phyloP scores from a whole-genome alignment of 2,329 filamentous ascomycete genomes.

The Emergomyces pasteurianus region DNA sequence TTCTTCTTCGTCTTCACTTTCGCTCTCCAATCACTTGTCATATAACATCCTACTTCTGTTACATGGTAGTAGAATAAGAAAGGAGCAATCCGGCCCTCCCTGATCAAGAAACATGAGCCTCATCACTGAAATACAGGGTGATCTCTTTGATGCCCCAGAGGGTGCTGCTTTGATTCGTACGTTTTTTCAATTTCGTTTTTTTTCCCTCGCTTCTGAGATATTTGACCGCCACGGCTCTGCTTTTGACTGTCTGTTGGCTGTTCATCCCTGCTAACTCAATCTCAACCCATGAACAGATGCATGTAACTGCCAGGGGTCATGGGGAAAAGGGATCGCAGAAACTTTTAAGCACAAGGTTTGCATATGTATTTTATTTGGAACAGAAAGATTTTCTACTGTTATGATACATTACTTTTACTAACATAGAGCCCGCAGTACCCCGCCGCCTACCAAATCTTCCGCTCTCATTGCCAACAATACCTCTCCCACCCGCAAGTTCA shows the following conservation, averaged over 20 bases:
- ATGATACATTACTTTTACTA: too few relatives aligned
- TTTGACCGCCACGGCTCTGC: neutral
- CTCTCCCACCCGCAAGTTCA: slow-evolving; percentile 7
- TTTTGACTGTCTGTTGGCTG: neutral
- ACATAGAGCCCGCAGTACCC: slow-evolving; percentile 34
- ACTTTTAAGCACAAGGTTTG: slow-evolving; percentile 34
- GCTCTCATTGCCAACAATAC: slow-evolving; percentile 33
- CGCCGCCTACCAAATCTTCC: slow-evolving; percentile 37
- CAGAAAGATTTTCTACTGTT: neutral
- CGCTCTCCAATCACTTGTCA: too few relatives aligned
- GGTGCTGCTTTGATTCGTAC: slow-evolving; percentile 4
- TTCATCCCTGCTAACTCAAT: neutral
- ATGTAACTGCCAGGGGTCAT: slow-evolving; percentile 46
- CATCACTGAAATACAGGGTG: slow-evolving; percentile 2
- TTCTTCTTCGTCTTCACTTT: too few relatives aligned
- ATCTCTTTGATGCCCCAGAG: slow-evolving; percentile 5
- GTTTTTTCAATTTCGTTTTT: neutral
- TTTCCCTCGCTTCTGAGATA: neutral
- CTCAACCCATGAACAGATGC: slow-evolving; percentile 29
- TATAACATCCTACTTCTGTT: too few relatives aligned
- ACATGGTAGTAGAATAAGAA: neutral
- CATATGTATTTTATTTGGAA: neutral
- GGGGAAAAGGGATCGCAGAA: slow-evolving; percentile 48
- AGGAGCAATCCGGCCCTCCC: neutral
- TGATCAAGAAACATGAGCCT: neutral